phyloP scores from a whole-genome alignment of 2,329 filamentous ascomycete species.

The Fusarium falciforme region DNA sequence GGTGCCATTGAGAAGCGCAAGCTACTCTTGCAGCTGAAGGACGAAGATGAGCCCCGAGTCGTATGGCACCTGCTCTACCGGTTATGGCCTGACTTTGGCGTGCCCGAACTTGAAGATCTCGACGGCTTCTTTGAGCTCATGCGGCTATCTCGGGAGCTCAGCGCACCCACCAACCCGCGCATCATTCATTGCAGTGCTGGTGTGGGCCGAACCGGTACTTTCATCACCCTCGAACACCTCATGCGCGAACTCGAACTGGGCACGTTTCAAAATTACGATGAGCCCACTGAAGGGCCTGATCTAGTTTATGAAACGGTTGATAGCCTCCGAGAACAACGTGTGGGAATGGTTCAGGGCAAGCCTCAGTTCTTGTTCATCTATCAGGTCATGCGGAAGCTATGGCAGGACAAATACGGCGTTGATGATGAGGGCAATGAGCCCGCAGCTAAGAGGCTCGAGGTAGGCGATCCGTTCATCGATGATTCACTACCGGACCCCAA shows the following conservation, averaged over 20 bases:
- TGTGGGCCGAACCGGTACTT: conserved; percentile 93
- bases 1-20: conserved; percentile 80
- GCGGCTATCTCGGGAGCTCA: conserved; percentile 70
- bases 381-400: conserved; percentile 80
- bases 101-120: conserved; percentile 77
- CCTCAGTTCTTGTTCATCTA: conserved; percentile 90
- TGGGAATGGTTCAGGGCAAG: conserved; percentile 95
- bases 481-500: conserved; percentile 29
- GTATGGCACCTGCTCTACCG: conserved; percentile 89
- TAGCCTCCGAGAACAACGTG: conserved; percentile 83
- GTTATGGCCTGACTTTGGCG: conserved; percentile 90
- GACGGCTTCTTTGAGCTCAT: conserved; percentile 77
- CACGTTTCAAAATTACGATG: conserved; percentile 65
- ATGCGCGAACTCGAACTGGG: conserved; percentile 84
- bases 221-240: conserved; percentile 95
- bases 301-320: conserved; percentile 85
- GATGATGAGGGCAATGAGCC: conserved; percentile 56
- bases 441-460: conserved; percentile 65
- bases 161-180: conserved; percentile 71
- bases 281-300: conserved; percentile 59
- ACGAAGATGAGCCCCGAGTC: conserved; percentile 62
- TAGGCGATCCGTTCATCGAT: conserved; percentile 57
- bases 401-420: conserved; percentile 72
- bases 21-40: conserved; percentile 68
- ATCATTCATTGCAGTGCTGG: conserved; percentile 92